phyloP scores from a whole-genome alignment of 352 stramenopile species.

The Phytophthora cactorum region DNA sequence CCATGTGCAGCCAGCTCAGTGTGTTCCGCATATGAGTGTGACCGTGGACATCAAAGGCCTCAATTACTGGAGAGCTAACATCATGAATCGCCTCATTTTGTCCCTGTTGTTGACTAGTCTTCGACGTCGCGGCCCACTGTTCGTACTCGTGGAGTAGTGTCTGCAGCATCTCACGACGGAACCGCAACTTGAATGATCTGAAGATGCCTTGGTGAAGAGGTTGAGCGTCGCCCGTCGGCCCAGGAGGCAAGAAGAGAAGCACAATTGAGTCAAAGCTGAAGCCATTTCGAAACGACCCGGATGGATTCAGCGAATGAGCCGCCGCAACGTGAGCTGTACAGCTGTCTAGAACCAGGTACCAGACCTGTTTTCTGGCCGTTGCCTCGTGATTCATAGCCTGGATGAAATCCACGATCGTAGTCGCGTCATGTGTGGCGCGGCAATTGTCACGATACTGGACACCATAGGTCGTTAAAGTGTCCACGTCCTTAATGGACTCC shows the following conservation, averaged over 20 bases:
- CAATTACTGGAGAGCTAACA: conserved; percentile 11
- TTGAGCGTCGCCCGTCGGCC: conserved; percentile 43
- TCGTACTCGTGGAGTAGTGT: conserved; percentile 47
- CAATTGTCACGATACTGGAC: conserved; percentile 54
- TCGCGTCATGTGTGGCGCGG: conserved; percentile 61
- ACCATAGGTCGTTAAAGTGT: conserved; percentile 40
- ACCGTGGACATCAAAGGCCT: conserved; percentile 50
- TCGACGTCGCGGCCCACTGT: conserved; percentile 19
- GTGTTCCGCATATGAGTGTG: conserved; percentile 55
- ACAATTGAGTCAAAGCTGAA: conserved; percentile 75
- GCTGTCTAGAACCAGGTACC: conserved; percentile 74
- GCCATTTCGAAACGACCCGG: conserved; percentile 59
- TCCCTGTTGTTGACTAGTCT: conserved; percentile 11
- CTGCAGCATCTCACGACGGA: conserved; percentile 64
- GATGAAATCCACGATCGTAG: conserved; percentile 58
- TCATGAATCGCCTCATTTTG: conserved; percentile 5
- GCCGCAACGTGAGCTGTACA: conserved; percentile 71
- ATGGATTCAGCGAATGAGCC: conserved; percentile 61
- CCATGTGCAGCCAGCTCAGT: conserved; percentile 51
- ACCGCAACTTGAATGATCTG: conserved; percentile 65
- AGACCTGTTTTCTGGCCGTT: conserved; percentile 60
- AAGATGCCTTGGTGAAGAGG: conserved; percentile 68
- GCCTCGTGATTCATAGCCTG: conserved; percentile 69
- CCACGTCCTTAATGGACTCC: conserved; percentile 45
- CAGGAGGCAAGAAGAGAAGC: conserved; percentile 66